A percentile compares a stretch with the other conserved stretches of the same genome.
These are phyloP conservation scores for Leishmania gerbilli DNA, from an alignment of 208 protist genomes.

Conservation along the genomic window DNA sequence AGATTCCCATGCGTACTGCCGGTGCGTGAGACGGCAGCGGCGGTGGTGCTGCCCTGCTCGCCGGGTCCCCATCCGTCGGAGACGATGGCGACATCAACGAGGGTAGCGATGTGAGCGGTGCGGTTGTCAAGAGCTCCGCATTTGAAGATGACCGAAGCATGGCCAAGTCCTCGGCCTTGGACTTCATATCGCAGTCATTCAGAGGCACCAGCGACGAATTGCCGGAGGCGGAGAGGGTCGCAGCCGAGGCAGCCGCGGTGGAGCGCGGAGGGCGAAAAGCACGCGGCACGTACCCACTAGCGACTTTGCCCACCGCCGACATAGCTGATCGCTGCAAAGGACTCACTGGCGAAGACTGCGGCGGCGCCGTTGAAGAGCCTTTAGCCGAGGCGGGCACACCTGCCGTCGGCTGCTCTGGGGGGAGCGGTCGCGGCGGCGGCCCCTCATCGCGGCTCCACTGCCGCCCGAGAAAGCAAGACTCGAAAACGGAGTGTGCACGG, in stretches of 20 bases:
- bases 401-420: not conserved
- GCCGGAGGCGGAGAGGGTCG: not conserved
- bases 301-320: not conserved
- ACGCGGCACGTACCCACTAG: conserved; percentile 15
- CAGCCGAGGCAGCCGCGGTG: not conserved
- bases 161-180: not conserved
- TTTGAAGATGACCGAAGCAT: not conserved
- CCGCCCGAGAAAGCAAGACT: conserved; percentile 57
- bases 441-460: conserved; percentile 35
- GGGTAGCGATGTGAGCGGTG: not conserved
- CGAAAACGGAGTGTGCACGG: conserved; percentile 62
- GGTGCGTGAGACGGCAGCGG: conserved; percentile 5
- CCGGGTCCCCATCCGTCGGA: not conserved
- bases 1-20: conserved; percentile 1
- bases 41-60: not conserved
- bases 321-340: not conserved
- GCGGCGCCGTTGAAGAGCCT: not conserved
- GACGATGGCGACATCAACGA: not conserved
- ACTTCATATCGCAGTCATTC: not conserved
- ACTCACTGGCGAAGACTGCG: not conserved
- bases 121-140: not conserved
- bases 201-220: not conserved
- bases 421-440: not conserved
- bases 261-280: conserved; percentile 37
- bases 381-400: not conserved